Percentiles rank a stretch among this genome's conserved stretches.
Conservation (phyloP, 179 eudicot species). For the Spergularia azorica region DNA sequence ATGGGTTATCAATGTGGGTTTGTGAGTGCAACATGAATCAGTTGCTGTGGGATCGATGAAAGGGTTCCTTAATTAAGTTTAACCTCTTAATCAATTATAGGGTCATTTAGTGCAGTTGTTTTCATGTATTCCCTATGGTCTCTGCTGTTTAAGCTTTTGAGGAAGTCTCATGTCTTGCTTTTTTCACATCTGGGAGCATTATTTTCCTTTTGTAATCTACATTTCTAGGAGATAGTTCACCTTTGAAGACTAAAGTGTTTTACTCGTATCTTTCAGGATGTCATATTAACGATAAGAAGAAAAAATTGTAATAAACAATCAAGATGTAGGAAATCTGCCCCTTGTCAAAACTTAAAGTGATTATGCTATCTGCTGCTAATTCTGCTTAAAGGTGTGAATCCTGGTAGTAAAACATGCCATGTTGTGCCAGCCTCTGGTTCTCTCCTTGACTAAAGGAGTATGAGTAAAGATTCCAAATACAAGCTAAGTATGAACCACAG, state of each 20-base stretch:
- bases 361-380: not conserved
- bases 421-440: not conserved
- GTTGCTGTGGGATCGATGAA: not conserved
- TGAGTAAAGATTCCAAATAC: not conserved
- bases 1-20: not conserved
- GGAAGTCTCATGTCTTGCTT: not conserved
- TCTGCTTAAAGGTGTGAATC: not conserved
- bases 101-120: not conserved
- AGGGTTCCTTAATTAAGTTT: not conserved
- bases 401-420: not conserved
- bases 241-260: no score
- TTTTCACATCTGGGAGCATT: not conserved
- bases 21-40: not conserved
- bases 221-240: not conserved
- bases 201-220: not conserved
- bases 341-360: no score
- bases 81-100: not conserved
- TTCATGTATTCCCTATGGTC: not conserved
- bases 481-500: not conserved
- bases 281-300: not conserved
- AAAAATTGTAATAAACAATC: not conserved
- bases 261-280: no score
- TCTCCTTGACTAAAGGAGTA: not conserved
- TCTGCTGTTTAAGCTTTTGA: not conserved
- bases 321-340: not conserved